Conservation (phyloP, 1,284 basidiomycete genomes). For the Afroboletus lepidellus region DNA sequence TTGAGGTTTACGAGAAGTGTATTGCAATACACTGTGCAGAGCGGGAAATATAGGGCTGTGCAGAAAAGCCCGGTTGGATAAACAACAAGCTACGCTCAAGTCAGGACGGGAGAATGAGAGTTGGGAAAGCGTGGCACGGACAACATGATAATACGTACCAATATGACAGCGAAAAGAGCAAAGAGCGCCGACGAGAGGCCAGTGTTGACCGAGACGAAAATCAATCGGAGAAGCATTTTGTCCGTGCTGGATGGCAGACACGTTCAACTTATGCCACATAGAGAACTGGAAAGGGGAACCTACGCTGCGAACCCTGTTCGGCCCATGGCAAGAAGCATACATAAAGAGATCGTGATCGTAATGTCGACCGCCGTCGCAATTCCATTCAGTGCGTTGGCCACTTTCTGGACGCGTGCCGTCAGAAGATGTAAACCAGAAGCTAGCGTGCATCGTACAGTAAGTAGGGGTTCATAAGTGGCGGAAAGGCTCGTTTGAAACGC, state of each 20-base stretch:
- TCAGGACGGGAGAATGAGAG: neutral
- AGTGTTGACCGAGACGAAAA: conserved; percentile 26
- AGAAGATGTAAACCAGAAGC: neutral
- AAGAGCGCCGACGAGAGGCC: conserved; percentile 28
- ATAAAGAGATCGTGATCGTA: conserved; percentile 21
- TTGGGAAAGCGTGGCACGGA: neutral
- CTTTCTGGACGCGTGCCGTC: conserved; percentile 13
- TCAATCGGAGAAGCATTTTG: conserved; percentile 24
- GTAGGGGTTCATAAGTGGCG: conserved; percentile 15
- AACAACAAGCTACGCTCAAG: conserved; percentile 15
- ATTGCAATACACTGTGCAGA: conserved; percentile 35
- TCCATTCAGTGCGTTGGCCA: conserved; percentile 16
- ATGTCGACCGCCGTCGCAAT: conserved; percentile 22
- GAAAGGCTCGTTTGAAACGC: conserved; percentile 17
- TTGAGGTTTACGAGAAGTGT: conserved; percentile 35
- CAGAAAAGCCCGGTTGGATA: conserved; percentile 27
- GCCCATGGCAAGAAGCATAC: conserved; percentile 19
- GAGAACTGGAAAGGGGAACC: neutral
- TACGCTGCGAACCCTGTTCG: conserved; percentile 26
- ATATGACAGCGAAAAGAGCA: conserved; percentile 22
- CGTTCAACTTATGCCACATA: neutral
- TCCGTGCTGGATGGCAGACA: conserved; percentile 16
- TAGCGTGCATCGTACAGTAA: conserved; percentile 15
- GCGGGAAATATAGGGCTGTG: conserved; percentile 28
- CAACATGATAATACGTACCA: conserved; percentile 13